Percentiles rank a stretch among this genome's conserved stretches.
Conservation (phyloP, 805 yeast species). For the Pichia exigua region DNA sequence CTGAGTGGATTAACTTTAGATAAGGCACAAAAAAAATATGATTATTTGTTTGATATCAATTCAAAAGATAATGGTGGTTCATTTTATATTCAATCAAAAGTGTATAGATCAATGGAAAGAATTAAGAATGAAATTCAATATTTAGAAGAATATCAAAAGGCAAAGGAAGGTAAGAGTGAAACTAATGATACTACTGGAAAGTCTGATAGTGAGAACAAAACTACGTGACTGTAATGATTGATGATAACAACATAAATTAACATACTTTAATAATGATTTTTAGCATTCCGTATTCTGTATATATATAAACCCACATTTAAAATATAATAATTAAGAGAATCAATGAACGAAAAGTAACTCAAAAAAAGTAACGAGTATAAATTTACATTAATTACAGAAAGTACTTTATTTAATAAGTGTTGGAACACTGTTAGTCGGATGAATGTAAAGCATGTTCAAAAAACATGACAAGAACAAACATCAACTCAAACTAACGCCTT, state of each 20-base stretch:
- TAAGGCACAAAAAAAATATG: conserved; percentile 61
- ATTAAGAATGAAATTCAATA: conserved; percentile 69
- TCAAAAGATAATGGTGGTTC: conserved; percentile 94
- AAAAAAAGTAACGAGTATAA: too few species aligned
- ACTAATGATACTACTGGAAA: not conserved
- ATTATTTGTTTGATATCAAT: conserved; percentile 79
- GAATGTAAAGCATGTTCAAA: conserved; percentile 23
- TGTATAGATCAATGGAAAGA: conserved; percentile 90
- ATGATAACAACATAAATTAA: not conserved
- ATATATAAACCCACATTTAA: not conserved
- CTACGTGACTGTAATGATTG: conserved; percentile 1
- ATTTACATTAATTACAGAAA: too few species aligned
- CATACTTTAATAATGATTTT: not conserved
- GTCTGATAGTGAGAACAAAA: not conserved
- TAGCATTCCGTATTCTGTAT: not conserved
- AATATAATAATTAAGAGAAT: not conserved
- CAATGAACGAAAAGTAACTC: too few species aligned
- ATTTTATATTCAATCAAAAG: conserved; percentile 87
- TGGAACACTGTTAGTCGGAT: conserved; percentile 46
- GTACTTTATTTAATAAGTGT: conserved; percentile 27
- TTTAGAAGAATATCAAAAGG: conserved; percentile 35
- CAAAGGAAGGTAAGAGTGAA: conserved; percentile 9
- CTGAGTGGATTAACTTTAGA: conserved; percentile 45
- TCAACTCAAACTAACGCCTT: conserved; percentile 31
- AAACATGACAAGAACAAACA: conserved; percentile 16